Evolutionary conservation across 176 grass and related monocot species (phyloP).

Genomic region (Pharus latifolius): DNA sequence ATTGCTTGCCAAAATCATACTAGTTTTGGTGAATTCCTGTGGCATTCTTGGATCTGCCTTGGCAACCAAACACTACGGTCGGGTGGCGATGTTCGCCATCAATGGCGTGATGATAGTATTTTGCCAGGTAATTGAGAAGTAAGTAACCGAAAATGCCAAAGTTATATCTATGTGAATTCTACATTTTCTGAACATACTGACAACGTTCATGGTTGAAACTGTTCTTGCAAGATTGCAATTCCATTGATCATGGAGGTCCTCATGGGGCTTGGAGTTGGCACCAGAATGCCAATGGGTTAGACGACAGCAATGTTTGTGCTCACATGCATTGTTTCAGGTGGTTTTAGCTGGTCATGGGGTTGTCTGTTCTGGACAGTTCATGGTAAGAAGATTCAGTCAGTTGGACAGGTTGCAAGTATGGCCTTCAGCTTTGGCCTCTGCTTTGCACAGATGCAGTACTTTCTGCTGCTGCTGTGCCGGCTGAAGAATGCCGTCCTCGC

Average conservation of each 20-base stretch:
- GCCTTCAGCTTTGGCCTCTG: slow-evolving; percentile 9
- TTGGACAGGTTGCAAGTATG: slow-evolving; percentile 5
- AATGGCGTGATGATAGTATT: slow-evolving; percentile 18
- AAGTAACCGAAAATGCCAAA: neutral
- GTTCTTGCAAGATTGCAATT: slow-evolving; percentile 20
- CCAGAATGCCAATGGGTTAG: slow-evolving; percentile 16
- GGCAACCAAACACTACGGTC: slow-evolving; percentile 12
- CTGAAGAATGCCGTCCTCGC: slow-evolving; percentile 28
- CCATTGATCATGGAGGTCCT: slow-evolving; percentile 18
- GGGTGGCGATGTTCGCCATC: slow-evolving; percentile 6
- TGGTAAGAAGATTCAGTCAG: slow-evolving; percentile 4
- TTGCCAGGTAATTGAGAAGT: slow-evolving; percentile 28
- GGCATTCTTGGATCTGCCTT: slow-evolving; percentile 32
- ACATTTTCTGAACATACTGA: too few relatives aligned
- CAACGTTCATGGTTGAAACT: neutral
- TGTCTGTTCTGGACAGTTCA: slow-evolving; percentile 19
- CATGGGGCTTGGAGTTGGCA: slow-evolving; percentile 13
- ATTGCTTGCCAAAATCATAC: slow-evolving; percentile 8
- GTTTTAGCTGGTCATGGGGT: slow-evolving; percentile 50
- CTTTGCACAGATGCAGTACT: slow-evolving; percentile 40
- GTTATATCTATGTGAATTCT: too few relatives aligned
- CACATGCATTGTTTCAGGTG: slow-evolving; percentile 25
- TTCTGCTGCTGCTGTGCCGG: slow-evolving; percentile 37
- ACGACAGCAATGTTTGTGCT: slow-evolving; percentile 13
- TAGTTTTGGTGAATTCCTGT: slow-evolving; percentile 24